A percentile compares a stretch with the other conserved stretches of the same genome.
Conservation (phyloP, 805 yeast species). For the Scheffersomyces amazonensis region DNA sequence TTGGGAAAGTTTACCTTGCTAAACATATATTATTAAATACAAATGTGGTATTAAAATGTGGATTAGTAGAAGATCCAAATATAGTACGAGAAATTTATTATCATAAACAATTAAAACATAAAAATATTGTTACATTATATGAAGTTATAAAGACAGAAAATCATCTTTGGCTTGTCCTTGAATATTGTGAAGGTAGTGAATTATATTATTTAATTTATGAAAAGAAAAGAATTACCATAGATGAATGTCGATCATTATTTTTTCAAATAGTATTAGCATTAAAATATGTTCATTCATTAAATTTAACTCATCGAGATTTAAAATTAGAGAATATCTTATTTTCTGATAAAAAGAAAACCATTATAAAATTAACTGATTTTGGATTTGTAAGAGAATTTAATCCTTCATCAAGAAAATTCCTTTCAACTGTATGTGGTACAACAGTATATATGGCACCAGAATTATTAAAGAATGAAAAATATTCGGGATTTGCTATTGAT, state of each 20-base stretch:
- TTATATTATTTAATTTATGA: slow-evolving; percentile 64
- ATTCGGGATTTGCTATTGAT: slow-evolving; percentile 79
- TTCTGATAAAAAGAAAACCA: slow-evolving; percentile 49
- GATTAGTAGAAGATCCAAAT: slow-evolving; percentile 74
- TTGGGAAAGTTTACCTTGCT: slow-evolving; percentile 89
- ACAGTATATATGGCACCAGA: slow-evolving; percentile 98
- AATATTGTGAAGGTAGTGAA: slow-evolving; percentile 83
- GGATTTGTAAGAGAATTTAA: slow-evolving; percentile 84
- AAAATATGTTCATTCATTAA: slow-evolving; percentile 70
- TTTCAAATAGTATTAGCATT: slow-evolving; percentile 66
- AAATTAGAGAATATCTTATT: slow-evolving; percentile 74
- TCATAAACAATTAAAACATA: slow-evolving; percentile 79
- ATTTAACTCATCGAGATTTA: slow-evolving; percentile 82
- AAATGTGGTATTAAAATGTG: slow-evolving; percentile 81
- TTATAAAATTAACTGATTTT: slow-evolving; percentile 83
- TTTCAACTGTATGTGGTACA: slow-evolving; percentile 91
- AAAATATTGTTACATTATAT: slow-evolving; percentile 78
- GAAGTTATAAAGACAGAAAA: slow-evolving; percentile 82
- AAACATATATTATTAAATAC: slow-evolving; percentile 68
- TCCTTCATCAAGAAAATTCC: slow-evolving; percentile 42
- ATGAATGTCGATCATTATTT: slow-evolving; percentile 53
- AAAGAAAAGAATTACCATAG: slow-evolving; percentile 47
- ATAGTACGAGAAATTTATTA: slow-evolving; percentile 88
- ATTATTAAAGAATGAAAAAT: slow-evolving; percentile 61
- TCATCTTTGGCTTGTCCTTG: slow-evolving; percentile 82